These are phyloP conservation scores for Vachellia pachyceras DNA, from an alignment of 306 rosid genomes.

Conservation along the genomic window DNA sequence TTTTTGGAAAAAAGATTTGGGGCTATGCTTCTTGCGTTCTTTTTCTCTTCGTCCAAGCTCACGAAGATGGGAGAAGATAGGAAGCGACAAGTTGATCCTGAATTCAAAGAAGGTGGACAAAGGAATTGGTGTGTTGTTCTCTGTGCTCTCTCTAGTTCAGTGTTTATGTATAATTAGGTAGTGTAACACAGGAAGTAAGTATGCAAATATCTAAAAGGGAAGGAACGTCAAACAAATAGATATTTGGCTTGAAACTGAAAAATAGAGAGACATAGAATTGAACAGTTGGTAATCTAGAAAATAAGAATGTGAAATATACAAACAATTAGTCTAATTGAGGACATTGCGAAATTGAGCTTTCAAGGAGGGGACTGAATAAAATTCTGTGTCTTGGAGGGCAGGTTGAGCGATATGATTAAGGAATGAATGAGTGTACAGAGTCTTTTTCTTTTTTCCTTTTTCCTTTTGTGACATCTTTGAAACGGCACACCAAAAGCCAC, in stretches of 20 bases:
- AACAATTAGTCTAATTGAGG: neutral
- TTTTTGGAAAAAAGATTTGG: constrained; percentile 64
- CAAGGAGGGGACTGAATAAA: neutral
- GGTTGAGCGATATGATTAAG: neutral
- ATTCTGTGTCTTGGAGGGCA: neutral
- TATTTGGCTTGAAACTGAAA: neutral
- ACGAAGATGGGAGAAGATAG: constrained; percentile 79
- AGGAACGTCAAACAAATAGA: neutral
- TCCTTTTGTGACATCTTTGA: neutral
- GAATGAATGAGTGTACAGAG: neutral
- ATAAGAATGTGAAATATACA: neutral
- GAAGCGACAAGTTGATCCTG: constrained; percentile 78
- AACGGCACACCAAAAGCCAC: neutral
- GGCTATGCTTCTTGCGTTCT: constrained; percentile 79
- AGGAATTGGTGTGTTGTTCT: constrained; percentile 68
- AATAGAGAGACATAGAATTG: neutral
- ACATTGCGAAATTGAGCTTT: neutral
- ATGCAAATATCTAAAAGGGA: neutral
- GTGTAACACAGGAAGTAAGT: neutral
- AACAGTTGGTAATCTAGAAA: neutral
- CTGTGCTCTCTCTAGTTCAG: neutral
- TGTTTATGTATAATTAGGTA: neutral
- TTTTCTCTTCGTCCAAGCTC: constrained; percentile 74
- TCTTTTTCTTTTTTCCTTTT: too few relatives aligned
- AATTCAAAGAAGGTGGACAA: constrained; percentile 89